phyloP scores from a whole-genome alignment of 306 rosid species.

The Lathyrus tuberosus region DNA sequence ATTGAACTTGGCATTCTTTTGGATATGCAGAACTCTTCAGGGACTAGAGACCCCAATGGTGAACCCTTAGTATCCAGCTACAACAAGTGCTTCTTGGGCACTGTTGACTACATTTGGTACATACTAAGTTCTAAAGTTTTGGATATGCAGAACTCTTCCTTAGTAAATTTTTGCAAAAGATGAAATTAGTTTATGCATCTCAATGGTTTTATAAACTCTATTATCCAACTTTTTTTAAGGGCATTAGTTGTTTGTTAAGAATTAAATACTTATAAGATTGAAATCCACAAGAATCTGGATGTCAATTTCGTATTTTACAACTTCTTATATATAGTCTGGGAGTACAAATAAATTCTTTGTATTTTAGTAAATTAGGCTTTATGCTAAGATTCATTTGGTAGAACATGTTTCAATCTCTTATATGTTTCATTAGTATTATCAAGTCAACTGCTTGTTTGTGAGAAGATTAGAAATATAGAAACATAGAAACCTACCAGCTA shows the following conservation, averaged over 20 bases:
- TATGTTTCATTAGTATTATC: conserved; percentile 3
- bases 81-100: conserved; percentile 71
- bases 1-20: not conserved
- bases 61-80: conserved; percentile 90
- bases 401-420: not conserved
- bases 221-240: too few species aligned
- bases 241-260: too few species aligned
- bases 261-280: not conserved
- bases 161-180: too few species aligned
- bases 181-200: too few species aligned
- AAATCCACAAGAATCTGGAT: conserved; percentile 25
- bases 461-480: too few species aligned
- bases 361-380: conserved; percentile 7
- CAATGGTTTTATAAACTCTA: too few species aligned
- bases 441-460: not conserved
- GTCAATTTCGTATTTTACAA: not conserved
- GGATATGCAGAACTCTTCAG: conserved; percentile 59
- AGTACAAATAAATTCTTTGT: not conserved
- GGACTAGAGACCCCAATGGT: conserved; percentile 76
- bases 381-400: not conserved
- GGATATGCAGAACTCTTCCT: too few species aligned
- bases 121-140: conserved; percentile 34
- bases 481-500: too few species aligned
- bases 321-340: conserved; percentile 21
- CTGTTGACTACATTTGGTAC: conserved; percentile 96